Percentiles rank a stretch among this genome's conserved stretches.
Conservation (phyloP, 2,329 filamentous ascomycete species). For the Colletotrichum chrysophilum region DNA sequence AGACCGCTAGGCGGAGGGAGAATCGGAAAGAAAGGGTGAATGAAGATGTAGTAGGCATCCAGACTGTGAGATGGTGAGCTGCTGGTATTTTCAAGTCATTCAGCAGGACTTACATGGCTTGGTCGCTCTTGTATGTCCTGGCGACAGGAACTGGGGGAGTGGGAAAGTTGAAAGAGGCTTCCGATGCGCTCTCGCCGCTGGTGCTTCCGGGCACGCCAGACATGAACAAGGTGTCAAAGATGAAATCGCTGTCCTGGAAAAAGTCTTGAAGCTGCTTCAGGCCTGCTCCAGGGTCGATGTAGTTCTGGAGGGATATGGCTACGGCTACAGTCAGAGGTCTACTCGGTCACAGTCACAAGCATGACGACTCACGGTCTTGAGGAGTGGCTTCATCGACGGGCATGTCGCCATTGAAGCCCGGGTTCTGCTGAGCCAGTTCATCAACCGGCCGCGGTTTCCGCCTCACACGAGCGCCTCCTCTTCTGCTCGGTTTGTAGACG, state of each 20-base stretch:
- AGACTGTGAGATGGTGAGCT: conserved; percentile 27
- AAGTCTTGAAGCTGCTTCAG: conserved; percentile 50
- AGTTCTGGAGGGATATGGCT: conserved; percentile 41
- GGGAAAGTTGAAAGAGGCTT: conserved; percentile 16
- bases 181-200: conserved; percentile 21
- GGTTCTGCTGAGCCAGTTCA: conserved; percentile 27
- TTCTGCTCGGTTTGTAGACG: conserved; percentile 47
- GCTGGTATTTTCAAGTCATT: not conserved
- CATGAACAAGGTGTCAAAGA: conserved; percentile 50
- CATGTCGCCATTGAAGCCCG: conserved; percentile 27
- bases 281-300: conserved; percentile 52
- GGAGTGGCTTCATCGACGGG: conserved; percentile 30
- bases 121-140: conserved; percentile 45
- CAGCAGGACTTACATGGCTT: conserved; percentile 40
- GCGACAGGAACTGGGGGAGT: conserved; percentile 34
- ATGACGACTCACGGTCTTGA: conserved; percentile 31
- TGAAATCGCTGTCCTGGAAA: conserved; percentile 51
- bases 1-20: conserved; percentile 45
- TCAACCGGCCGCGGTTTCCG: conserved; percentile 34
- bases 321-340: conserved; percentile 3
- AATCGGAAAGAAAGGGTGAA: conserved; percentile 56
- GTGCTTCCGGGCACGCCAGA: conserved; percentile 19
- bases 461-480: conserved; percentile 47
- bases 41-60: conserved; percentile 57
- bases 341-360: not conserved